Conservation (phyloP, 2,329 filamentous ascomycete species). For the Monilinia fructicola region DNA sequence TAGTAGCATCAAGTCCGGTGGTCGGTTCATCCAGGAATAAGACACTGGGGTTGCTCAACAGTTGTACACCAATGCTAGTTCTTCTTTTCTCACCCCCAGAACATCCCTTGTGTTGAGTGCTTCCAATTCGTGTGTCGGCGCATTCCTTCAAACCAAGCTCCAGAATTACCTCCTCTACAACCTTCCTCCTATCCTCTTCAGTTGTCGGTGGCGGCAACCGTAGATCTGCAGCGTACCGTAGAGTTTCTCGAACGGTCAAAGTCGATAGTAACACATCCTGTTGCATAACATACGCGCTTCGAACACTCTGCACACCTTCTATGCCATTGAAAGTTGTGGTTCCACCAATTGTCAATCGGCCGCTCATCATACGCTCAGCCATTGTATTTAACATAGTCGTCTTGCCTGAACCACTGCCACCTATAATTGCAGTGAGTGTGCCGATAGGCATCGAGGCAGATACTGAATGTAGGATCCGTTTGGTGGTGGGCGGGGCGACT, state of each 20-base stretch:
- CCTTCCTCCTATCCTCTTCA: conserved; percentile 55
- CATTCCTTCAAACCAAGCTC: conserved; percentile 77
- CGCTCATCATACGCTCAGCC: conserved; percentile 63
- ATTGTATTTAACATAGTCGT: conserved; percentile 70
- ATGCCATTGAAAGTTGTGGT: conserved; percentile 61
- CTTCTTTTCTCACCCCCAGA: conserved; percentile 77
- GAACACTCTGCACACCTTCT: conserved; percentile 52
- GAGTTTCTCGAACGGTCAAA: conserved; percentile 72
- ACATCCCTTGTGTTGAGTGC: conserved; percentile 69
- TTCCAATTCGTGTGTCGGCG: conserved; percentile 71
- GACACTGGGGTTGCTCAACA: conserved; percentile 75
- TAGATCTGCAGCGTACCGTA: conserved; percentile 71
- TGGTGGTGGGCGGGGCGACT: conserved; percentile 42
- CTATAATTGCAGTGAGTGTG: conserved; percentile 72
- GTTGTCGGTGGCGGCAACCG: conserved; percentile 64
- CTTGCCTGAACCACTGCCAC: conserved; percentile 72
- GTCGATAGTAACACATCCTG: conserved; percentile 73
- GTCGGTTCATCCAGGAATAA: conserved; percentile 79
- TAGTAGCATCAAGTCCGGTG: conserved; percentile 74
- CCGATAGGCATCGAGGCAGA: conserved; percentile 63
- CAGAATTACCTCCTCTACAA: conserved; percentile 75
- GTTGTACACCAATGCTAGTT: conserved; percentile 74
- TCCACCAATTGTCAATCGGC: conserved; percentile 53
- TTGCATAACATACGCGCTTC: conserved; percentile 72
- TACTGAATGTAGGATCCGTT: conserved; percentile 61